These are phyloP conservation scores for Chrysanthemum makinoi DNA, from an alignment of 129 eudicot genomes.

Conservation along the genomic window DNA sequence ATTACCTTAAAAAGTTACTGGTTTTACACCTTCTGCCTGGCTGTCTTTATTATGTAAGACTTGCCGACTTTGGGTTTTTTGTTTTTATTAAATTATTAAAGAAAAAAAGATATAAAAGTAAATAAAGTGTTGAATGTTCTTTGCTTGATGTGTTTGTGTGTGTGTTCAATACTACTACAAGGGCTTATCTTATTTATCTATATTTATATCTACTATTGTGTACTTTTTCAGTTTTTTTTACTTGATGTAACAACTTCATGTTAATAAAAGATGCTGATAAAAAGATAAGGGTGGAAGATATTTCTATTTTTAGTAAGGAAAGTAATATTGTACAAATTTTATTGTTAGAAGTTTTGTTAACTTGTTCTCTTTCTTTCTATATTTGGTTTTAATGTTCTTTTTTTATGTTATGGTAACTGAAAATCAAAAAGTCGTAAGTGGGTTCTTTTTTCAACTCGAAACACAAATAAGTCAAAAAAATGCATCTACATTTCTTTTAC, in stretches of 20 bases:
- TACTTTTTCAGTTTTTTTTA: no score
- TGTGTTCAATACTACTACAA: constrained; percentile 10
- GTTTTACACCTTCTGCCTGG: constrained; percentile 35
- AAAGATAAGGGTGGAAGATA: not conserved
- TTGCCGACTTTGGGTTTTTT: not conserved
- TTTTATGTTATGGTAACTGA: no score
- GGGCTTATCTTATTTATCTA: constrained; percentile 22
- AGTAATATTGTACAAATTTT: not conserved
- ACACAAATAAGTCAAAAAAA: no score
- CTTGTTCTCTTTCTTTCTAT: no score
- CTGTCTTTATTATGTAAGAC: constrained; percentile 34
- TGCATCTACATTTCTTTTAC: no score
- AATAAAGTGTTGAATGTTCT: constrained; percentile 17
- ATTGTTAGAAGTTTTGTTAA: no score
- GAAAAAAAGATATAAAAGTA: not conserved
- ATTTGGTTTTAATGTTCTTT: no score
- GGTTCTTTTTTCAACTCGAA: no score
- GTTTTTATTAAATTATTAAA: not conserved
- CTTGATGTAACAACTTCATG: constrained; percentile 3
- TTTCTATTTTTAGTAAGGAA: constrained; percentile 13
- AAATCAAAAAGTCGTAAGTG: no score
- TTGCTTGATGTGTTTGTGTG: constrained; percentile 19
- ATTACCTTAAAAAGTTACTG: constrained; percentile 43
- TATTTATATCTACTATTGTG: not conserved
- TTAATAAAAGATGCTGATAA: not conserved